phyloP scores from a whole-genome alignment of 2,329 filamentous ascomycete genomes.

The Orbilia javanica region DNA sequence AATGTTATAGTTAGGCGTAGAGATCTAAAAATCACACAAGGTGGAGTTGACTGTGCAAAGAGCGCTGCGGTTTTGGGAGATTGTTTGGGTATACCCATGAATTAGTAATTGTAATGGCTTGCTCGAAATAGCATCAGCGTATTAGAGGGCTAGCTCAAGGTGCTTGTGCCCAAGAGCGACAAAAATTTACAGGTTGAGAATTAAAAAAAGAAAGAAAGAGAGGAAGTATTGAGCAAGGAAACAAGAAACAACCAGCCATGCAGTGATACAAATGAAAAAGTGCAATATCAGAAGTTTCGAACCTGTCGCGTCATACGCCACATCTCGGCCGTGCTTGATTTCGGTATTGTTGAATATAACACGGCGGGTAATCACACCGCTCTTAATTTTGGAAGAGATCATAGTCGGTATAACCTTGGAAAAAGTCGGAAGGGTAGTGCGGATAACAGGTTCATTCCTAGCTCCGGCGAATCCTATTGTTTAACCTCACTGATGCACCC shows the following conservation, averaged over 20 bases:
- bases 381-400: neutral
- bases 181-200: neutral
- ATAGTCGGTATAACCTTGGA: slow-evolving; percentile 1
- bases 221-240: neutral
- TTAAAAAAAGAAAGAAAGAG: no score
- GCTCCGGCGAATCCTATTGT: slow-evolving; percentile 21
- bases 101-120: slow-evolving; percentile 4
- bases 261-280: neutral
- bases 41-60: neutral
- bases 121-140: neutral
- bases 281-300: neutral
- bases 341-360: neutral
- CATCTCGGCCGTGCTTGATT: neutral
- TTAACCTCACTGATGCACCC: neutral
- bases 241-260: neutral
- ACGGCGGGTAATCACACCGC: no score
- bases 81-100: no score
- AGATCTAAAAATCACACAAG: neutral
- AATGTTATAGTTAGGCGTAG: neutral
- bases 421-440: neutral
- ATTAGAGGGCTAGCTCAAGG: slow-evolving; percentile 2
- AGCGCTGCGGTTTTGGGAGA: slow-evolving; percentile 11
- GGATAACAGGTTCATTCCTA: neutral
- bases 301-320: slow-evolving; percentile 6
- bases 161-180: neutral